Evolutionary conservation across 2,329 filamentous ascomycete species (phyloP), one percentile per base, ranked within the genome.

Genomic region (Monosporascus sp.): DNA sequence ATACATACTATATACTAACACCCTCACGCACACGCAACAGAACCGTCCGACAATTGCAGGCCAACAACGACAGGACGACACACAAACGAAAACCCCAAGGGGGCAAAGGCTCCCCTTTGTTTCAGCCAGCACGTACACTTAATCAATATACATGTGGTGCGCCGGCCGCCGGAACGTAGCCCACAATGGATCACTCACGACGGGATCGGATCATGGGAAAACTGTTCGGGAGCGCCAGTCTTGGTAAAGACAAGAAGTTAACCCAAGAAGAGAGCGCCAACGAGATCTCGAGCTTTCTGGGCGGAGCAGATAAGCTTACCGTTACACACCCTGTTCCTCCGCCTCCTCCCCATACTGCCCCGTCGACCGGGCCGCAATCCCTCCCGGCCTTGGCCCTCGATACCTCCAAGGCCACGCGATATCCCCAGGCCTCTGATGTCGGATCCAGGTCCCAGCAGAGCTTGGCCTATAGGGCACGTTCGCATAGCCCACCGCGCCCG

Each of bases 241-340:
- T 67, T 72, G 64, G 53, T 60, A 56, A 62, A 61, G 59, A 69
- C 56, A 62, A 56, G 47, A 68, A 64, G 51, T 47, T 60, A 48
- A 65, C 68, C 56, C 77, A 72, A 62, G 71, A 73, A 54, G 66
- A 70, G 54, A 75, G 75, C 51, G 67, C 71, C 58, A 76, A 74
- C 60, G 76, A 81, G 48, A 72, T 86, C 56, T 77, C 84, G 62
- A 78, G 79, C 57, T 86, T 86, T 67, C 73, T 86, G 49, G 78
- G 79, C 54, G 72, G 75, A 38, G 70, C 79, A 54, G 81, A 85
- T 66, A 77, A 74, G 54, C 69, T 84, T 51, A 72, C 76, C 56
- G 74, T 83, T 57, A 72, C 74, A 47, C 77, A 83, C 59, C 71
- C 79, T 31, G 71, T 74, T 37, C 77, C 77, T 48, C 61, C 62